These are phyloP conservation scores for Dactylellina drechsleri DNA, from an alignment of 2,329 filamentous ascomycete species.

Conservation along the genomic window DNA sequence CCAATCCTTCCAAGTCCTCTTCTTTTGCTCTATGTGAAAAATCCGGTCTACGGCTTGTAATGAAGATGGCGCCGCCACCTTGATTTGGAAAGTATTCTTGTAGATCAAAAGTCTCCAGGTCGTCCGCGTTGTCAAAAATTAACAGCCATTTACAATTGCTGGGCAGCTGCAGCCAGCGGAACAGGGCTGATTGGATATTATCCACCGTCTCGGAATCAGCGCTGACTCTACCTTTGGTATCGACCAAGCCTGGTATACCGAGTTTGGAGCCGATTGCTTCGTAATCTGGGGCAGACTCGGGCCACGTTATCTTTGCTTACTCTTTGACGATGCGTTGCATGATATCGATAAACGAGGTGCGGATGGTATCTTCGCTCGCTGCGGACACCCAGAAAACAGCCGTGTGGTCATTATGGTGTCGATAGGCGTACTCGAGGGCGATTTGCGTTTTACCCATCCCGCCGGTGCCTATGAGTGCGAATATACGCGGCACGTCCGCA, in stretches of 20 bases:
- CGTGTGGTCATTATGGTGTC: conserved; percentile 48
- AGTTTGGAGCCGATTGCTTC: conserved; percentile 9
- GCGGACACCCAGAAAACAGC: conserved; percentile 58
- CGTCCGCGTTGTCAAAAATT: conserved; percentile 39
- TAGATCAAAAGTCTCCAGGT: conserved; percentile 17
- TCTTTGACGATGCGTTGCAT: conserved; percentile 23
- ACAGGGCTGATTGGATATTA: conserved; percentile 8
- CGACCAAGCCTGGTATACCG: not conserved
- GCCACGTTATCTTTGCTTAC: conserved; percentile 10
- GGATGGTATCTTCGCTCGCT: conserved; percentile 26
- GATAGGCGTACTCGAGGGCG: conserved; percentile 55
- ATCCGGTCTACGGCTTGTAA: conserved; percentile 21
- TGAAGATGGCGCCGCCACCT: not conserved
- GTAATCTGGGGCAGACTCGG: conserved; percentile 5
- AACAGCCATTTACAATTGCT: conserved; percentile 16
- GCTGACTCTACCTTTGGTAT: conserved; percentile 11
- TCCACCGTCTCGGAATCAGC: not conserved
- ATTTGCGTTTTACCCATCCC: conserved; percentile 56
- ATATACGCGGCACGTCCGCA: not conserved
- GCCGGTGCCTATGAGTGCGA: too few species aligned
- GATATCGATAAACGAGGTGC: conserved; percentile 11
- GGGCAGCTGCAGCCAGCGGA: conserved; percentile 10
- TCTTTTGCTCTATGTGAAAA: conserved; percentile 13
- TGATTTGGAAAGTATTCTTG: conserved; percentile 26
- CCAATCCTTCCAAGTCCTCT: conserved; percentile 1